Conservation (phyloP, 2,329 filamentous ascomycete species). For the Aaosphaeria pasadenensis region DNA sequence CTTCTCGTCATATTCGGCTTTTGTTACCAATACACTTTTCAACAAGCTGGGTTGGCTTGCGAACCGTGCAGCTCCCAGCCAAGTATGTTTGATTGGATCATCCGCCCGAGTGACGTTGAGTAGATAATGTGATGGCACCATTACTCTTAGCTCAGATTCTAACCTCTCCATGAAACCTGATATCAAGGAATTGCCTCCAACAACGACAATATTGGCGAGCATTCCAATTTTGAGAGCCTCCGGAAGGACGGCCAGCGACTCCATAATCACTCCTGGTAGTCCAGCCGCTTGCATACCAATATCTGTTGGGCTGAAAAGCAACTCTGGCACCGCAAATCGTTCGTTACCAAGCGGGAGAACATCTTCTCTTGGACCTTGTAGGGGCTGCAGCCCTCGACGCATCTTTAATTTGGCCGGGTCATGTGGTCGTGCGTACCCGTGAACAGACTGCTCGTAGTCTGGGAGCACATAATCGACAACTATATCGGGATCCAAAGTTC, state of each 20-base stretch:
- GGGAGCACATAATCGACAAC: constrained; percentile 91
- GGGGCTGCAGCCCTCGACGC: constrained; percentile 48
- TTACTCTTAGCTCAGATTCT: constrained; percentile 66
- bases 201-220: constrained; percentile 81
- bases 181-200: constrained; percentile 80
- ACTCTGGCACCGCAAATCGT: constrained; percentile 83
- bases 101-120: constrained; percentile 52
- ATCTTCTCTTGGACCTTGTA: constrained; percentile 63
- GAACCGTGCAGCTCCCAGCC: constrained; percentile 78
- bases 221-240: constrained; percentile 80
- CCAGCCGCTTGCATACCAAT: constrained; percentile 82
- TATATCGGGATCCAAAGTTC: constrained; percentile 53
- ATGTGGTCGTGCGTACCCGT: constrained; percentile 74
- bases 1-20: constrained; percentile 85
- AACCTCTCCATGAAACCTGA: constrained; percentile 79
- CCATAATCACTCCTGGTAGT: constrained; percentile 76
- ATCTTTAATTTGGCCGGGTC: constrained; percentile 63
- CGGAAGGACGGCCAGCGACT: constrained; percentile 72
- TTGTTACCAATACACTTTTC: constrained; percentile 70
- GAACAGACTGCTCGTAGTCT: constrained; percentile 63
- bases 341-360: constrained; percentile 86
- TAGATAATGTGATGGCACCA: constrained; percentile 29
- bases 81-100: constrained; percentile 78
- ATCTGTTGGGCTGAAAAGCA: constrained; percentile 83
- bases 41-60: constrained; percentile 66